Percentiles rank a stretch among this genome's conserved stretches.
phyloP scores from a whole-genome alignment of 331 rosid genomes.

The Phaseolus coccineus region DNA sequence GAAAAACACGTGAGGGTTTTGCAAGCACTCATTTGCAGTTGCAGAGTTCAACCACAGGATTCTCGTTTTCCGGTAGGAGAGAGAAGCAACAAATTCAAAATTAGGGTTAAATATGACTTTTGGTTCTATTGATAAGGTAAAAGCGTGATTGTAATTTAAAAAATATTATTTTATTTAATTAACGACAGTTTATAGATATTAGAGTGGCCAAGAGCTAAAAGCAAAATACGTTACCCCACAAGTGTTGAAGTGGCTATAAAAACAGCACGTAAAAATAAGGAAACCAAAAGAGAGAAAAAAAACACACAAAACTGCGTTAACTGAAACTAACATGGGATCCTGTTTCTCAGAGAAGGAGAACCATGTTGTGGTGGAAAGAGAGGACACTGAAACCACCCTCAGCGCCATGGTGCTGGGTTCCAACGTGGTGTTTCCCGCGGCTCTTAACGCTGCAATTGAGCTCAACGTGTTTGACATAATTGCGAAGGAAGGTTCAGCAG shows the following conservation, averaged over 20 bases:
- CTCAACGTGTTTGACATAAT: conserved; percentile 45
- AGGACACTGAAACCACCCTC: background rate
- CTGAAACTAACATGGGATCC: background rate
- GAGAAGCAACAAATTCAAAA: too few species aligned
- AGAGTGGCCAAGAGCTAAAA: background rate
- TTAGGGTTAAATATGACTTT: too few species aligned
- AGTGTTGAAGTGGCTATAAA: background rate
- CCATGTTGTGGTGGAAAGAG: background rate
- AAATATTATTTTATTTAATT: background rate
- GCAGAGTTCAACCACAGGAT: background rate
- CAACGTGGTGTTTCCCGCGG: conserved; percentile 35
- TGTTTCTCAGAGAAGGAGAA: conserved; percentile 13
- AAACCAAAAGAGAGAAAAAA: background rate
- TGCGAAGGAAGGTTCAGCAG: background rate
- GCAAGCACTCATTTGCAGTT: conserved; percentile 41
- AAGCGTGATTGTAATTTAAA: too few species aligned
- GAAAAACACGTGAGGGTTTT: conserved; percentile 47
- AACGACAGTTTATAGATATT: background rate
- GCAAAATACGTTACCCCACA: background rate
- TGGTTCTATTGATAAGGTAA: too few species aligned
- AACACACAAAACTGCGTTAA: background rate
- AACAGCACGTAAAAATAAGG: background rate
- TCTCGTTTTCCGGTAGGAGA: background rate
- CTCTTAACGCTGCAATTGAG: conserved; percentile 39
- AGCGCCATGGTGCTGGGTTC: conserved; percentile 30